phyloP scores from a whole-genome alignment of 371 early-diverging fungal species.

The Mortierella sp. region DNA sequence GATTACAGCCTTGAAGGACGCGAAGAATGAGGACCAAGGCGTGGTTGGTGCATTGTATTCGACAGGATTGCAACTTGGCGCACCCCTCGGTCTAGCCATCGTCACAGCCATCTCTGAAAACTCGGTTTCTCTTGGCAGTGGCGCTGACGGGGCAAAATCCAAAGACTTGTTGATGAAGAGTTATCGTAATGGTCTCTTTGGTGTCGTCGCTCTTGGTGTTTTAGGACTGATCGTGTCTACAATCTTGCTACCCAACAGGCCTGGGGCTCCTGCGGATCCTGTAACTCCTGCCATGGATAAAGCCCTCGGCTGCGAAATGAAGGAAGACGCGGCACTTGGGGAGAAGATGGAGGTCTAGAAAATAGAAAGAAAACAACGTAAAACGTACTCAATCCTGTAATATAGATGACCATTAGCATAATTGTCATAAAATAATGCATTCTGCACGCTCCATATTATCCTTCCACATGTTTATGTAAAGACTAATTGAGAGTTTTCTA shows the following conservation, averaged over 20 bases:
- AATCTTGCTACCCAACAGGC: constrained; percentile 24
- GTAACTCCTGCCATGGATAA: neutral
- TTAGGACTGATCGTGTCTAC: constrained; percentile 26
- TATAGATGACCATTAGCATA: neutral
- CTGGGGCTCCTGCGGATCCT: neutral
- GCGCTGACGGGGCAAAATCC: neutral
- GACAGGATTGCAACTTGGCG: constrained; percentile 36
- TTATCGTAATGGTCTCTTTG: constrained; percentile 40
- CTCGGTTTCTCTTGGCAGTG: constrained; percentile 9
- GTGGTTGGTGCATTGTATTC: constrained; percentile 45
- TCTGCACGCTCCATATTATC: too few relatives aligned
- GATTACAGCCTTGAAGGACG: constrained; percentile 43
- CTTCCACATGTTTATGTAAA: too few relatives aligned
- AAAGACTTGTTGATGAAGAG: constrained; percentile 34
- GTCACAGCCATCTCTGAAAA: constrained; percentile 43
- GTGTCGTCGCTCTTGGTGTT: constrained; percentile 36
- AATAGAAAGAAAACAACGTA: too few relatives aligned
- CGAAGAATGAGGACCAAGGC: constrained; percentile 43
- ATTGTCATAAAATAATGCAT: neutral
- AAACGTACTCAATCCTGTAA: neutral
- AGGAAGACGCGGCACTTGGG: neutral
- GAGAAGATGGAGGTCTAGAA: constrained; percentile 6
- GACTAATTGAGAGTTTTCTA: neutral
- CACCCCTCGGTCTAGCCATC: constrained; percentile 35
- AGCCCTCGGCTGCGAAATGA: too few relatives aligned